Conservation (phyloP, 2,329 filamentous ascomycete species). For the Grosmannia serpens region DNA sequence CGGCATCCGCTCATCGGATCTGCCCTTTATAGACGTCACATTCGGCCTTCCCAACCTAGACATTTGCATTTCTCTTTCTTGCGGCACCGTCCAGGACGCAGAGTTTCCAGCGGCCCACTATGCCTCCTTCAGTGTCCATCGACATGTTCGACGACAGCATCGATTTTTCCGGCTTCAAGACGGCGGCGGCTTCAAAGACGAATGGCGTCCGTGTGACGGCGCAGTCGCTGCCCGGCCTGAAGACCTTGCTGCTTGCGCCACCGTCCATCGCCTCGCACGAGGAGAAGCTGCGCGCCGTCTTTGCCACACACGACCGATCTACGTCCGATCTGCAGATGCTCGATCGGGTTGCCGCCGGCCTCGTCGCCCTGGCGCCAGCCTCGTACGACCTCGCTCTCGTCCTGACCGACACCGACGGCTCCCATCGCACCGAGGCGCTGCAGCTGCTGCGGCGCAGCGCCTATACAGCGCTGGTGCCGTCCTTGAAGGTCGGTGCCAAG, state of each 20-base stretch:
- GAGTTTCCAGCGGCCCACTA: not conserved
- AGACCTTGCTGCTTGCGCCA: constrained; percentile 51
- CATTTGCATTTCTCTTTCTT: not conserved
- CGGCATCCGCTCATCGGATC: not conserved
- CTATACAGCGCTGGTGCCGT: constrained; percentile 55
- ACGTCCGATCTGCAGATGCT: constrained; percentile 94
- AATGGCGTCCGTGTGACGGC: not conserved
- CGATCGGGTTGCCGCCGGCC: constrained; percentile 73
- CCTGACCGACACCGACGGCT: constrained; percentile 63
- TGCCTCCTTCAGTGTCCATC: constrained; percentile 12
- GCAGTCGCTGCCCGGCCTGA: not conserved
- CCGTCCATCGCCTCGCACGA: constrained; percentile 82
- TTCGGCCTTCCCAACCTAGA: not conserved
- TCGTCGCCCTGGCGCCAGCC: constrained; percentile 62
- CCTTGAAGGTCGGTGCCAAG: constrained; percentile 58
- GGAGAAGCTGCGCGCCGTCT: constrained; percentile 58
- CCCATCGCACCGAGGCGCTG: constrained; percentile 46
- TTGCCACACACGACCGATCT: constrained; percentile 61
- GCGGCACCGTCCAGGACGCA: not conserved
- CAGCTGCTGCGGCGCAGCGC: constrained; percentile 53
- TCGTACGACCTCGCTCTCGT: constrained; percentile 81
- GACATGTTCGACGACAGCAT: constrained; percentile 12
- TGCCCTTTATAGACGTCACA: not conserved
- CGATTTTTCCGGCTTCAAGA: constrained; percentile 5
- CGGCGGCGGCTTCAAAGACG: not conserved